Evolutionary conservation across 2,329 filamentous ascomycete genomes (phyloP).

Genomic region (Cadophora gregata): DNA sequence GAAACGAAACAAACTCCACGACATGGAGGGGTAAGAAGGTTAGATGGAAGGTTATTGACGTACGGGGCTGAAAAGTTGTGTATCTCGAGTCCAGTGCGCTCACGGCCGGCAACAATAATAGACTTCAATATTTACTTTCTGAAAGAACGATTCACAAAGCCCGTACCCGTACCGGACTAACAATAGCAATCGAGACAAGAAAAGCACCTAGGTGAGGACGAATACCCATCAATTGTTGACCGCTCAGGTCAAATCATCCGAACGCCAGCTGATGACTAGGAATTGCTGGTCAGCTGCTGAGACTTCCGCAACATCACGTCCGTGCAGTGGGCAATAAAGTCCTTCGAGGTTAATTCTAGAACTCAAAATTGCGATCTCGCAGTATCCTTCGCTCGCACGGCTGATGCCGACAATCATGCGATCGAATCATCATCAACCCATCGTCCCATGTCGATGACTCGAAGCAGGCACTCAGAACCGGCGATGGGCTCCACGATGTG

Average conservation of each 20-base stretch:
- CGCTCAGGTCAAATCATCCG: background rate
- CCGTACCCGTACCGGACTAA: background rate
- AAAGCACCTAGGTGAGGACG: background rate
- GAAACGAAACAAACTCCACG: background rate
- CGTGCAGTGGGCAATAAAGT: slow-evolving; percentile 7
- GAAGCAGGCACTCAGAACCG: slow-evolving; percentile 8
- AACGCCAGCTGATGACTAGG: background rate
- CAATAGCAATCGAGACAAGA: background rate
- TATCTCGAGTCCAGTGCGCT: background rate
- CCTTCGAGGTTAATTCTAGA: background rate
- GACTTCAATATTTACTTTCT: background rate
- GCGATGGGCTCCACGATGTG: background rate
- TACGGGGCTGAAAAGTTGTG: slow-evolving; percentile 10
- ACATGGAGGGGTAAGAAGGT: too few species aligned
- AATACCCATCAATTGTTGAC: background rate
- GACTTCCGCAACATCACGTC: background rate
- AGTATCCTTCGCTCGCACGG: background rate
- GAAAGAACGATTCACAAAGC: background rate
- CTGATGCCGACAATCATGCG: background rate
- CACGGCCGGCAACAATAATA: background rate
- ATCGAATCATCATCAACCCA: background rate
- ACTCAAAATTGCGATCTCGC: background rate
- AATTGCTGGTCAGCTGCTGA: slow-evolving; percentile 8
- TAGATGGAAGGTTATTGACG: background rate
- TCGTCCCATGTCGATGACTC: slow-evolving; percentile 7